Conservation (phyloP, 2,329 filamentous ascomycete genomes). For the Helotiales sp. region DNA sequence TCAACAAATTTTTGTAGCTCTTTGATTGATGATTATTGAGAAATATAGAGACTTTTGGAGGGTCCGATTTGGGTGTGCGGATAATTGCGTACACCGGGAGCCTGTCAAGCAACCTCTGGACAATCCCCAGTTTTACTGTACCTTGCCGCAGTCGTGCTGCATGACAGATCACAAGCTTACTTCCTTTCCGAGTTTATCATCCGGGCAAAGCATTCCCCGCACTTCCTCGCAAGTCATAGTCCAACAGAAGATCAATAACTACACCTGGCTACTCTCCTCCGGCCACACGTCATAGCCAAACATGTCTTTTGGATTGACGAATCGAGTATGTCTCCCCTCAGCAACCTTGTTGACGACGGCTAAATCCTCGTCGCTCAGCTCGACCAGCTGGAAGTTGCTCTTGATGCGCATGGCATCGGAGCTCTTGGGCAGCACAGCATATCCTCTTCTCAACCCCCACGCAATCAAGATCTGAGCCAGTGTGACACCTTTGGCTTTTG, state of each 20-base stretch:
- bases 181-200: neutral
- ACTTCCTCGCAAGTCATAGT: slow-evolving; percentile 43
- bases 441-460: slow-evolving; percentile 69
- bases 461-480: slow-evolving; percentile 70
- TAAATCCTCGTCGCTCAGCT: slow-evolving; percentile 65
- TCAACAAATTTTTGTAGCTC: no score
- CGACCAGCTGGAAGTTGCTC: slow-evolving; percentile 69
- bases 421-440: slow-evolving; percentile 16
- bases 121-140: neutral
- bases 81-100: no score
- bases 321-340: slow-evolving; percentile 68
- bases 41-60: no score
- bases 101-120: neutral
- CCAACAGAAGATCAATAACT: slow-evolving; percentile 69
- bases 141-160: neutral
- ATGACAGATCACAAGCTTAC: neutral
- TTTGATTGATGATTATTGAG: no score
- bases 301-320: slow-evolving; percentile 80
- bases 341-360: slow-evolving; percentile 60
- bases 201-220: neutral
- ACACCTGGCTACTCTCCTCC: slow-evolving; percentile 62
- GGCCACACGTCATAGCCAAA: slow-evolving; percentile 75
- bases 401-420: slow-evolving; percentile 68
- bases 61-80: no score
- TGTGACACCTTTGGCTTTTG: slow-evolving; percentile 65